A percentile compares a stretch with the other conserved stretches of the same genome.
Evolutionary conservation across 1,139 yeast species (phyloP).

Genomic region (Protomyces inundatus): DNA sequence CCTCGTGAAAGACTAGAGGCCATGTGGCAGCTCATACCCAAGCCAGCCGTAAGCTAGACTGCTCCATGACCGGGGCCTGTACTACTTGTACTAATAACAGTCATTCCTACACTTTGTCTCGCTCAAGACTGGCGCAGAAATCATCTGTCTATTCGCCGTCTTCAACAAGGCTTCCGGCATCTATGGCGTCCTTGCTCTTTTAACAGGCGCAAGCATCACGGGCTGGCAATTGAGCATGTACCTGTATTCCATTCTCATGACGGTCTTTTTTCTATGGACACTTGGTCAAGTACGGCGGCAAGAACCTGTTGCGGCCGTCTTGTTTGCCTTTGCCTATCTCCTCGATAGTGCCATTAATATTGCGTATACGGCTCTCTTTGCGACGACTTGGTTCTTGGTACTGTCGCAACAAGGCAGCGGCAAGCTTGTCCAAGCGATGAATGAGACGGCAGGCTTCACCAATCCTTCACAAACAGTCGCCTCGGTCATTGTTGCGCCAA

Average conservation of each 20-base stretch:
- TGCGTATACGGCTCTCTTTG: conserved; percentile 67
- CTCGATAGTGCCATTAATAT: conserved; percentile 63
- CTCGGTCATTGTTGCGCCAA: conserved; percentile 13
- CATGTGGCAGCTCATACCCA: conserved; percentile 6
- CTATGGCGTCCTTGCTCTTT: conserved; percentile 76
- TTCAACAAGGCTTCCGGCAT: conserved; percentile 86
- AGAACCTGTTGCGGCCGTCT: conserved; percentile 29
- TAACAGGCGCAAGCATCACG: conserved; percentile 79
- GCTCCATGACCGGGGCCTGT: not conserved
- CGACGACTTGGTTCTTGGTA: conserved; percentile 61
- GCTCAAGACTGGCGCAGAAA: conserved; percentile 79
- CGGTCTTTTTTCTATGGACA: conserved; percentile 66
- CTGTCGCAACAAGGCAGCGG: conserved; percentile 20
- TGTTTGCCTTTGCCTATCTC: conserved; percentile 58
- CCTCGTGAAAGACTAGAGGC: too few species aligned
- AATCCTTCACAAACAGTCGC: conserved; percentile 21
- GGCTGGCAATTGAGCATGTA: conserved; percentile 81
- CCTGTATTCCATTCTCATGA: conserved; percentile 54
- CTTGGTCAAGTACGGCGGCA: conserved; percentile 45
- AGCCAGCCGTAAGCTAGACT: not conserved
- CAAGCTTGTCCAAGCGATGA: conserved; percentile 4
- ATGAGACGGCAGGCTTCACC: conserved; percentile 29
- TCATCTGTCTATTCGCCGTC: conserved; percentile 69
- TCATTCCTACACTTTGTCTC: conserved; percentile 60
- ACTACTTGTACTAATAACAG: conserved; percentile 16